A percentile compares a stretch with the other conserved stretches of the same genome.
Conservation (phyloP, 352 stramenopile species). For the Globisporangium spiculum region DNA sequence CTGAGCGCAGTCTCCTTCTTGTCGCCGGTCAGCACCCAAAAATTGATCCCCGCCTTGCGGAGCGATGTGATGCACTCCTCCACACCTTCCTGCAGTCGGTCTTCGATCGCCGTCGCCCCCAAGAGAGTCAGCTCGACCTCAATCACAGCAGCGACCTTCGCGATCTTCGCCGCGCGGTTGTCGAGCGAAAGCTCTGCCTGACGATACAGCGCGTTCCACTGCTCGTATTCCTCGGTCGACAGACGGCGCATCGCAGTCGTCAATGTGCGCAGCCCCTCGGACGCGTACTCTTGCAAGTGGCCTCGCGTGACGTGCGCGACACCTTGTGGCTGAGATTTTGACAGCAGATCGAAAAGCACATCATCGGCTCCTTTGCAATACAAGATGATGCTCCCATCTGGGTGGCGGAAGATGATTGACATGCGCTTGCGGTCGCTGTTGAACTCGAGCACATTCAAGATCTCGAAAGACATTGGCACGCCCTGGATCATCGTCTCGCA, state of each 20-base stretch:
- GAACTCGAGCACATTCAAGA: conserved; percentile 98
- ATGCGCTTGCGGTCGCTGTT: conserved; percentile 98
- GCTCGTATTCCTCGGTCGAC: conserved; percentile 64
- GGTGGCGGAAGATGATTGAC: conserved; percentile 93
- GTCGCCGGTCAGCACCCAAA: conserved; percentile 94
- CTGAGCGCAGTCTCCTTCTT: conserved; percentile 88
- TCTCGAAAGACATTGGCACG: conserved; percentile 76
- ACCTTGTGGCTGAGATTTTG: conserved; percentile 65
- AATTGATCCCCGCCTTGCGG: conserved; percentile 92
- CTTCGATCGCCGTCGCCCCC: conserved; percentile 91
- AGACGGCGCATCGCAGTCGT: conserved; percentile 74
- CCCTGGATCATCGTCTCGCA: conserved; percentile 73
- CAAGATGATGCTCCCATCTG: conserved; percentile 64
- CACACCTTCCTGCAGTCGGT: conserved; percentile 91
- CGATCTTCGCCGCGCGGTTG: conserved; percentile 67
- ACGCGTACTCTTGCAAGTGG: conserved; percentile 83
- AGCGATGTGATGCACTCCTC: conserved; percentile 92
- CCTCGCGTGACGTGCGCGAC: conserved; percentile 76
- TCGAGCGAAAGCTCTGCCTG: conserved; percentile 80
- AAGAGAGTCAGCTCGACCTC: conserved; percentile 86
- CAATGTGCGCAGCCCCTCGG: conserved; percentile 69
- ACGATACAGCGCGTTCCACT: conserved; percentile 68
- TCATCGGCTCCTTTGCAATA: conserved; percentile 87
- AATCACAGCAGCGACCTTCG: conserved; percentile 73
- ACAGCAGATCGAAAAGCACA: conserved; percentile 72